Conservation (phyloP, 2,329 filamentous ascomycete genomes). For the Cryphonectria nitschkei region DNA sequence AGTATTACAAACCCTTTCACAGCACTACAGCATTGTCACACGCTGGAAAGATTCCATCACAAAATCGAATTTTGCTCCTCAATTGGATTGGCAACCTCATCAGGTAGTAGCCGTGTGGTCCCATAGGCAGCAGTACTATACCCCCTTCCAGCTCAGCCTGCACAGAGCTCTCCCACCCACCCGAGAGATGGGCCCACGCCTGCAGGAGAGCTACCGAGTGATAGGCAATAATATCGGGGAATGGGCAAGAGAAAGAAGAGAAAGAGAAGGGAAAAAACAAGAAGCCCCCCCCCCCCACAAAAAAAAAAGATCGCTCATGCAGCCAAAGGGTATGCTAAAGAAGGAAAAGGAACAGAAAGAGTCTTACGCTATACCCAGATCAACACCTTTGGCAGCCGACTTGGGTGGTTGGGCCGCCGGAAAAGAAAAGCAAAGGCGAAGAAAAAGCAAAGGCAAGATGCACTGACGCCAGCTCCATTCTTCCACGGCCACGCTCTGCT, state of each 20-base stretch:
- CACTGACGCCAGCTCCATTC: slow-evolving; percentile 7
- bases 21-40: neutral
- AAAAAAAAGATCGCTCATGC: slow-evolving; percentile 15
- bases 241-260: neutral
- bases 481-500: neutral
- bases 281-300: too few species aligned
- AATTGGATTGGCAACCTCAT: neutral
- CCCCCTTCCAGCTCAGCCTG: neutral
- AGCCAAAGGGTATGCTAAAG: neutral
- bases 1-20: neutral
- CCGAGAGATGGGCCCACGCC: neutral
- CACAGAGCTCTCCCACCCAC: neutral
- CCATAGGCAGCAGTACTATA: neutral
- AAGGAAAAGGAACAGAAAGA: neutral
- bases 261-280: too few species aligned
- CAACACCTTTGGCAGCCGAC: neutral
- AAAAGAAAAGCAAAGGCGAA: neutral
- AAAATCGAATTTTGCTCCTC: neutral
- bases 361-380: slow-evolving; percentile 7
- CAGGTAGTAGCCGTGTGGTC: neutral
- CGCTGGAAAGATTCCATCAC: neutral
- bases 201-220: neutral
- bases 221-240: neutral
- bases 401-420: slow-evolving; percentile 5
- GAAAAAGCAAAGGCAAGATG: slow-evolving; percentile 6